phyloP scores from a whole-genome alignment of 495 filamentous ascomycete genomes.

The Penicillium angulare region DNA sequence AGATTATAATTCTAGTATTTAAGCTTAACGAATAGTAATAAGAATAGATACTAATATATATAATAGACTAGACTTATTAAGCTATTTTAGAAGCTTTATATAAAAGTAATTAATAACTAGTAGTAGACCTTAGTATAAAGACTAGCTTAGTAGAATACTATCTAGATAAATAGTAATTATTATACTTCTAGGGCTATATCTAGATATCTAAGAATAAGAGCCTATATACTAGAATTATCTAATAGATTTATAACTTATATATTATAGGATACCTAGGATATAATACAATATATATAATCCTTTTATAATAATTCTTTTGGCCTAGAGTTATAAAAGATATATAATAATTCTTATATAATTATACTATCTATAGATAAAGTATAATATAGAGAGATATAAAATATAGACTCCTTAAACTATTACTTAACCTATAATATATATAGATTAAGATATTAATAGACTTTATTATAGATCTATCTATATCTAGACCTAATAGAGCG shows the following conservation, averaged over 20 bases:
- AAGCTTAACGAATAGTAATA: background rate
- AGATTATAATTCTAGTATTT: background rate
- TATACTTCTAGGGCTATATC: too few species aligned
- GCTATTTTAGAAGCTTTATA: background rate
- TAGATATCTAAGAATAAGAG: too few species aligned
- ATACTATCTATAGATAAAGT: background rate
- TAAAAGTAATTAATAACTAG: background rate
- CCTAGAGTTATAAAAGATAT: background rate
- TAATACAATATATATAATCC: background rate
- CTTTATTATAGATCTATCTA: background rate
- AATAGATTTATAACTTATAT: background rate
- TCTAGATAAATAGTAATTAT: too few species aligned
- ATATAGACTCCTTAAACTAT: background rate
- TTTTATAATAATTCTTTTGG: background rate
- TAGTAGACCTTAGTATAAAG: background rate
- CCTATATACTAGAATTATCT: too few species aligned
- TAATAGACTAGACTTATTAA: background rate
- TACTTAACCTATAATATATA: background rate
- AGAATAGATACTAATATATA: background rate
- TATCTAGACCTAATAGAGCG: background rate
- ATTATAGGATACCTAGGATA: background rate
- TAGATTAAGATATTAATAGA: background rate
- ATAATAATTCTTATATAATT: background rate
- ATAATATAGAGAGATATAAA: background rate
- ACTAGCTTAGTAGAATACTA: background rate